Evolutionary conservation across 805 yeast species (phyloP).

Genomic region (Sugiyamaella boreocaroliniensis): DNA sequence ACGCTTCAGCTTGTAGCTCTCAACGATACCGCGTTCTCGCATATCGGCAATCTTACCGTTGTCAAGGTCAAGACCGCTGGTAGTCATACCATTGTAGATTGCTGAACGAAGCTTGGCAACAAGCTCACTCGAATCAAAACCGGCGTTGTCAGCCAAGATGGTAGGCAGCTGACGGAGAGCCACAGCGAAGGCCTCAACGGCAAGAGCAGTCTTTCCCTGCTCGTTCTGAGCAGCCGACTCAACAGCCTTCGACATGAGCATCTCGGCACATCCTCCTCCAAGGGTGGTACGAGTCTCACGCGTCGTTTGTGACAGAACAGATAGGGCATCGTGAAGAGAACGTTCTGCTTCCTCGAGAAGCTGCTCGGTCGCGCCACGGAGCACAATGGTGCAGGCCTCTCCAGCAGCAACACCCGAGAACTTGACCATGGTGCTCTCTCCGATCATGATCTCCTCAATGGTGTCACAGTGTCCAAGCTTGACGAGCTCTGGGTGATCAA

Average conservation of each 20-base stretch:
- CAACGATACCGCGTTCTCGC: constrained; percentile 90
- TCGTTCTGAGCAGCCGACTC: constrained; percentile 87
- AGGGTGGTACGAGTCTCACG: constrained; percentile 83
- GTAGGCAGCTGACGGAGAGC: constrained; percentile 95
- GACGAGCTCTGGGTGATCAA: constrained; percentile 83
- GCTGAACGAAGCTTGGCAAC: constrained; percentile 86
- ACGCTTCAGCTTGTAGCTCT: constrained; percentile 81
- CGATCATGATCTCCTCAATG: constrained; percentile 88
- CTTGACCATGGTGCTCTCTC: constrained; percentile 83
- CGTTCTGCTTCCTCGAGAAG: constrained; percentile 95
- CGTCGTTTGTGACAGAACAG: constrained; percentile 92
- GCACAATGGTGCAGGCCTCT: constrained; percentile 90
- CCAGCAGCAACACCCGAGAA: constrained; percentile 95
- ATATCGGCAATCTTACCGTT: constrained; percentile 84
- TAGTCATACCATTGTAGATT: constrained; percentile 83
- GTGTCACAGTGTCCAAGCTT: constrained; percentile 81
- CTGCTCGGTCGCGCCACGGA: constrained; percentile 97
- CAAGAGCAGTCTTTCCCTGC: constrained; percentile 87
- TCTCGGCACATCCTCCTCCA: constrained; percentile 93
- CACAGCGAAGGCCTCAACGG: constrained; percentile 88
- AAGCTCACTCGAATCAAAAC: constrained; percentile 87
- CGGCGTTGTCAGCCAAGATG: constrained; percentile 94
- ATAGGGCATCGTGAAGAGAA: constrained; percentile 92
- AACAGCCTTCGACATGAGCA: constrained; percentile 96
- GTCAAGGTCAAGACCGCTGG: constrained; percentile 85